Evolutionary conservation across 2,329 filamentous ascomycete species (phyloP).

Genomic region (Aspergillus floridensis): DNA sequence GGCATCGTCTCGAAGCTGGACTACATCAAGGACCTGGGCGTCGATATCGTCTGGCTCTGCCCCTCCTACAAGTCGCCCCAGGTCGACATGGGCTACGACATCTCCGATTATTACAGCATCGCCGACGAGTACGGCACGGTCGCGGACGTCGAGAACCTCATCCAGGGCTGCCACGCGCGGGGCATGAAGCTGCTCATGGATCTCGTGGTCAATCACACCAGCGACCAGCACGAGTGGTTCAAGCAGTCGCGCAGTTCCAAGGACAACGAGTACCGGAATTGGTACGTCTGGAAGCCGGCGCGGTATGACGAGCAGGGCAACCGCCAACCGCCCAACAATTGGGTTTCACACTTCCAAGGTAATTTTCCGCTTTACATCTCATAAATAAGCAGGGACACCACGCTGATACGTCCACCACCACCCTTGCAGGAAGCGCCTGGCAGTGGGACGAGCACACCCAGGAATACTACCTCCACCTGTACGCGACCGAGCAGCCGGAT

Average conservation of each 20-base stretch:
- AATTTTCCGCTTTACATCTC: not conserved
- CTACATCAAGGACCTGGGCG: conserved; percentile 61
- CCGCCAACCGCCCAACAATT: conserved; percentile 69
- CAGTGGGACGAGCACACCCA: conserved; percentile 67
- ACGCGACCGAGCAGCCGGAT: conserved; percentile 73
- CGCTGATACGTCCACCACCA: accelerated
- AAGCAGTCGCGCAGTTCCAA: conserved; percentile 61
- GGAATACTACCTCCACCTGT: conserved; percentile 76
- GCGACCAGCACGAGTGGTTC: conserved; percentile 70
- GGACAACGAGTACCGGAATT: conserved; percentile 64
- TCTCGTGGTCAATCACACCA: conserved; percentile 76
- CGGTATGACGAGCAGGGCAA: conserved; percentile 56
- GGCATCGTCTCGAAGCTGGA: conserved; percentile 65
- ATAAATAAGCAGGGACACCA: too few relatives aligned
- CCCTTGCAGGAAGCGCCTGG: conserved; percentile 40
- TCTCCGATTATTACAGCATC: conserved; percentile 62
- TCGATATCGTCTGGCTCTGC: conserved; percentile 60
- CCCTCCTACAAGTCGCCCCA: conserved; percentile 54
- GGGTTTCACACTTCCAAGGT: conserved; percentile 46
- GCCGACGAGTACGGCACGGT: conserved; percentile 66
- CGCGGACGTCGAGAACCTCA: conserved; percentile 62
- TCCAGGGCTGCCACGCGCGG: conserved; percentile 58
- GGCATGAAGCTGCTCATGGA: conserved; percentile 72
- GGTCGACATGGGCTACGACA: conserved; percentile 56
- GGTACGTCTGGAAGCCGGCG: conserved; percentile 61